Conservation (phyloP, 345 rosid genomes). For the Adansonia digitata region DNA sequence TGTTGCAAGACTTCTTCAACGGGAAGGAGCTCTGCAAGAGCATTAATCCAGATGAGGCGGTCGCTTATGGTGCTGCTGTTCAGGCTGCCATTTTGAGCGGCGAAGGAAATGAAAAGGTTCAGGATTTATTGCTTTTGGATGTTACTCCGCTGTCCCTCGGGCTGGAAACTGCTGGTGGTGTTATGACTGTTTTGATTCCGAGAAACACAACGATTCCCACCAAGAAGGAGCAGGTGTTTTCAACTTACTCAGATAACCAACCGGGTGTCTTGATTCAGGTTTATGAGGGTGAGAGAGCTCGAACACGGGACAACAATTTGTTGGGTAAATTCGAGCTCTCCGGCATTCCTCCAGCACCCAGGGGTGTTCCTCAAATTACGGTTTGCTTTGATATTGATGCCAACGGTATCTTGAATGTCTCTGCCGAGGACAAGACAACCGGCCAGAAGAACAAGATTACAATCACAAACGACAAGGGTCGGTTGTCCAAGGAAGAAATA, state of each 20-base stretch:
- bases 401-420: conserved; percentile 2
- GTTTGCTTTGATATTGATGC: conserved; percentile 9
- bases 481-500: background rate
- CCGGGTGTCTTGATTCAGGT: conserved; percentile 31
- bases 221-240: conserved; percentile 31
- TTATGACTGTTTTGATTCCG: conserved; percentile 65
- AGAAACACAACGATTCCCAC: conserved; percentile 46
- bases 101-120: conserved; percentile 16
- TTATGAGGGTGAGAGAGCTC: conserved; percentile 25
- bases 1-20: conserved; percentile 18
- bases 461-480: background rate
- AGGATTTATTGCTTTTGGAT: conserved; percentile 10
- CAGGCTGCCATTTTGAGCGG: conserved; percentile 25
- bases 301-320: conserved; percentile 34
- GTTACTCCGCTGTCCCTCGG: conserved; percentile 62
- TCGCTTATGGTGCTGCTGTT: conserved; percentile 20
- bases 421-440: background rate
- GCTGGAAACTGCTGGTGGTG: conserved; percentile 68
- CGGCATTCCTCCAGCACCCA: background rate
- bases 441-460: conserved; percentile 6
- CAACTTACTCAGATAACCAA: conserved; percentile 28
- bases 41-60: conserved; percentile 17
- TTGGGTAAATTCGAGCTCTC: conserved; percentile 19
- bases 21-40: conserved; percentile 18
- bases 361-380: conserved; percentile 25